Evolutionary conservation across 352 stramenopile genomes (phyloP).

Genomic region (Phytophthora tubulina): DNA sequence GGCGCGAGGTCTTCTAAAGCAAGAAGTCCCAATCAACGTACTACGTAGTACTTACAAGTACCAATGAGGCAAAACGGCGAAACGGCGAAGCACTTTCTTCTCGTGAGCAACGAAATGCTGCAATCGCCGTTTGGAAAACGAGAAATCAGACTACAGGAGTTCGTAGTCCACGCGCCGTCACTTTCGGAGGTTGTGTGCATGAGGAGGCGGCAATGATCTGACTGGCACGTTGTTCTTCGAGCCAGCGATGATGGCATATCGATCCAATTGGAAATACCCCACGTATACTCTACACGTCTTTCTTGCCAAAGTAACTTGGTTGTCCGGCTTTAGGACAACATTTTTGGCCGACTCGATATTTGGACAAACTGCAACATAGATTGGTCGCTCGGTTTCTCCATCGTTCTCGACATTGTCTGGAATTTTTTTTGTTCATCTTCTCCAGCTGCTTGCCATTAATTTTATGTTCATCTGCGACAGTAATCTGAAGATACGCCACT

Average conservation of each 20-base stretch:
- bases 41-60: too few relatives aligned
- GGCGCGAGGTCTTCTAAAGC: too few relatives aligned
- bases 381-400: background rate
- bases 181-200: constrained; percentile 11
- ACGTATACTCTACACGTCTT: too few relatives aligned
- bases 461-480: constrained; percentile 8
- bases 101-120: background rate
- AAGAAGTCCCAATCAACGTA: too few relatives aligned
- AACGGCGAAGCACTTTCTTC: too few relatives aligned
- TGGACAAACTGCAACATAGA: background rate
- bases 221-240: constrained; percentile 4
- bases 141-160: background rate
- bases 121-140: background rate
- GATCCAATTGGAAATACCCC: too few relatives aligned
- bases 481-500: constrained; percentile 11
- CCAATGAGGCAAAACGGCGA: too few relatives aligned
- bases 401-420: background rate
- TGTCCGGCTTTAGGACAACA: background rate
- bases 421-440: background rate
- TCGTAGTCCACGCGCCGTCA: constrained; percentile 10
- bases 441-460: background rate
- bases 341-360: background rate
- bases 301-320: too few relatives aligned
- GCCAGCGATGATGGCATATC: background rate
- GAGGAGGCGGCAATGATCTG: constrained; percentile 6